phyloP scores from a whole-genome alignment of 495 filamentous ascomycete species.

The Trypethelium eluteriae region DNA sequence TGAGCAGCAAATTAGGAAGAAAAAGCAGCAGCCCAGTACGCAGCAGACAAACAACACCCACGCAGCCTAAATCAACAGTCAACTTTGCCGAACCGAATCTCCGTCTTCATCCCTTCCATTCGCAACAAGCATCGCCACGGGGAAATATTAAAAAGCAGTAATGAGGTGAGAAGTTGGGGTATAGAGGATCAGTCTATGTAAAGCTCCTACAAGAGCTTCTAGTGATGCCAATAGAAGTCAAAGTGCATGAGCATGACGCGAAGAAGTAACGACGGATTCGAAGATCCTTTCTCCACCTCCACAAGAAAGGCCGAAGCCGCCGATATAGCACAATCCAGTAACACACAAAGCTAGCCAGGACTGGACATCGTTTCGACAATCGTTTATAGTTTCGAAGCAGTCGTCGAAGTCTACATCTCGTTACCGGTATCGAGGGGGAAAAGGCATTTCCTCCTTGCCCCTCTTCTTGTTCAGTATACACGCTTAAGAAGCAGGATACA shows the following conservation, averaged over 20 bases:
- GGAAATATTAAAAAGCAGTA: background rate
- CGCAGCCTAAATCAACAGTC: background rate
- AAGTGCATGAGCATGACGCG: background rate
- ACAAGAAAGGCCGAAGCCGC: background rate
- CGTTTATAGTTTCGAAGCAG: background rate
- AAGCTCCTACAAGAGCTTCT: conserved; percentile 9
- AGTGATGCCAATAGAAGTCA: conserved; percentile 10
- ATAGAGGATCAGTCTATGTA: conserved; percentile 3
- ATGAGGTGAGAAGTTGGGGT: background rate
- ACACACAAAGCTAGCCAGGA: background rate
- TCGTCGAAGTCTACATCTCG: background rate
- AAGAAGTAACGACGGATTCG: background rate
- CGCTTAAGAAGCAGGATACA: conserved; percentile 6
- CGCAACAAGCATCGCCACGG: background rate
- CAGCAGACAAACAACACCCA: background rate
- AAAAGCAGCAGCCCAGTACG: background rate
- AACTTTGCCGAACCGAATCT: background rate
- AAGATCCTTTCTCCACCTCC: background rate
- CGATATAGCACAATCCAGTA: background rate
- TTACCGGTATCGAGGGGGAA: background rate
- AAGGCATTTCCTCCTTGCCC: no score
- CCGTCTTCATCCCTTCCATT: background rate
- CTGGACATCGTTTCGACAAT: background rate
- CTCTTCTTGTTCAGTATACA: background rate
- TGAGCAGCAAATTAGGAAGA: background rate